These are phyloP conservation scores for Ogataea trehaloabstinens DNA, from an alignment of 805 yeast species.

Conservation along the genomic window DNA sequence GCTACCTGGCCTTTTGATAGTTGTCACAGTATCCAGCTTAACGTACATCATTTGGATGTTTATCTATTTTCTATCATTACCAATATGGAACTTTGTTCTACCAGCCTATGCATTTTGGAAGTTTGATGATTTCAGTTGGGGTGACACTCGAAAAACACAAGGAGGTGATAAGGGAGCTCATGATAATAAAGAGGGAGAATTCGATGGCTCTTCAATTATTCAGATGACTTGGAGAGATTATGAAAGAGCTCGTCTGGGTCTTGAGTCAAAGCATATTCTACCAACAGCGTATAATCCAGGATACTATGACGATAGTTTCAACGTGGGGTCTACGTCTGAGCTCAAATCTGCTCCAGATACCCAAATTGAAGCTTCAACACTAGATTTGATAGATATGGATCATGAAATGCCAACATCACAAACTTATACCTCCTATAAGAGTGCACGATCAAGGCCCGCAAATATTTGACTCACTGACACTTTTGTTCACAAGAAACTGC, in stretches of 20 bases:
- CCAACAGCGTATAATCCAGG: slow-evolving; percentile 29
- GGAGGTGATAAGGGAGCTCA: slow-evolving; percentile 70
- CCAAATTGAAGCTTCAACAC: slow-evolving; percentile 3
- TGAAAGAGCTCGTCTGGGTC: slow-evolving; percentile 58
- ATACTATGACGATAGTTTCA: slow-evolving; percentile 7
- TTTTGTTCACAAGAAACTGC: too few species aligned
- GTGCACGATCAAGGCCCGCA: slow-evolving; percentile 9
- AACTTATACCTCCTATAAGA: slow-evolving; percentile 14
- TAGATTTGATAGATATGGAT: slow-evolving; percentile 5
- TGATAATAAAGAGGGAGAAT: slow-evolving; percentile 72
- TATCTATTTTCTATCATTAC: slow-evolving; percentile 74
- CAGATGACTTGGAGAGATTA: slow-evolving; percentile 96
- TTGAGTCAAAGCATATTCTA: slow-evolving; percentile 18
- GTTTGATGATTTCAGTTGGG: slow-evolving; percentile 96
- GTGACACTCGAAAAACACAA: slow-evolving; percentile 82
- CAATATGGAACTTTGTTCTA: slow-evolving; percentile 90
- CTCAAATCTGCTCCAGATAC: background rate
- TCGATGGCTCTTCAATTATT: slow-evolving; percentile 84
- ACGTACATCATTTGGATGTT: slow-evolving; percentile 77
- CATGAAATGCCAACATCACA: slow-evolving; percentile 9
- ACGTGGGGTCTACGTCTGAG: slow-evolving; percentile 5
- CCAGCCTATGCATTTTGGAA: slow-evolving; percentile 92
- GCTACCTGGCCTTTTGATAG: slow-evolving; percentile 77
- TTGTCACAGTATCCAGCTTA: slow-evolving; percentile 73
- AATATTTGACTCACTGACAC: too few species aligned